Percentiles rank a stretch among this genome's conserved stretches.
Evolutionary conservation across 1,139 yeast species (phyloP).

Genomic region (Scheffersomyces illinoinensis): DNA sequence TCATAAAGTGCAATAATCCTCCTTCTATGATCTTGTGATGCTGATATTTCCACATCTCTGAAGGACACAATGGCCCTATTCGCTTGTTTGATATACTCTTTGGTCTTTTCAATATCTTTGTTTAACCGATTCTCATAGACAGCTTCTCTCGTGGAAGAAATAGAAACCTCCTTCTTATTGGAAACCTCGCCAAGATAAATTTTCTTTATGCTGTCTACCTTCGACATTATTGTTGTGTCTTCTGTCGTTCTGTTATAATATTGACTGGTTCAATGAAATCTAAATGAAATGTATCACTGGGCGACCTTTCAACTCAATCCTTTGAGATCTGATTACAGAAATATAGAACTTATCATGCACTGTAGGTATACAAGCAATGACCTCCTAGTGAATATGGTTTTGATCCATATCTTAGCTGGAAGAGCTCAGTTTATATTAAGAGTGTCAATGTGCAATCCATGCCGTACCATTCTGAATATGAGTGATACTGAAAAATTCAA

Average conservation of each 20-base stretch:
- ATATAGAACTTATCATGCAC: too few species aligned
- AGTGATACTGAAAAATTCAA: not conserved
- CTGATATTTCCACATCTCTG: conserved; percentile 2
- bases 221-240: not conserved
- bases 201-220: not conserved
- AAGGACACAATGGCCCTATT: conserved; percentile 22
- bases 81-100: conserved; percentile 30
- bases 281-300: not conserved
- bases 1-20: conserved; percentile 29
- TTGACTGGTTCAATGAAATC: not conserved
- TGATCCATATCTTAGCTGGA: not conserved
- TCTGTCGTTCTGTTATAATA: not conserved
- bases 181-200: not conserved
- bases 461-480: not conserved
- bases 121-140: conserved; percentile 26
- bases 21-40: conserved; percentile 10
- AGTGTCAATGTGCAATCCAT: not conserved
- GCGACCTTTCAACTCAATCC: not conserved
- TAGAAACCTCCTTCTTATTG: not conserved
- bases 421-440: not conserved
- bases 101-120: conserved; percentile 29
- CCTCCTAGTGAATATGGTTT: not conserved
- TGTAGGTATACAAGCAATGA: not conserved
- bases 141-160: conserved; percentile 1
- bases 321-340: not conserved